A percentile compares a stretch with the other conserved stretches of the same genome.
Conservation (phyloP, 805 yeast species). For the Saturnispora kantuleensis region DNA sequence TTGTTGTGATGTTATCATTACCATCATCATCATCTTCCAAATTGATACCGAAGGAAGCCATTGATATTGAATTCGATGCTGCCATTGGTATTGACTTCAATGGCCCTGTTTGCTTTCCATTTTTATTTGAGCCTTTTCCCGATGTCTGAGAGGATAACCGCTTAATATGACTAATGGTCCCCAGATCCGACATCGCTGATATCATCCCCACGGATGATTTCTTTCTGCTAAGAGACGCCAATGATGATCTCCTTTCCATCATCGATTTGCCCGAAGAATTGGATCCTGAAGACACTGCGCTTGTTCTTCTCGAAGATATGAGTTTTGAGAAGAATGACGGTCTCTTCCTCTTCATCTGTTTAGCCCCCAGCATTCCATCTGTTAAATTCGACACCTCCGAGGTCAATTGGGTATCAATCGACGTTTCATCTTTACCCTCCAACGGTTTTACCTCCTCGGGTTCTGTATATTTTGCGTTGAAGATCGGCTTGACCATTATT, state of each 20-base stretch:
- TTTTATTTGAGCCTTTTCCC: not conserved
- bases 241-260: conserved; percentile 3
- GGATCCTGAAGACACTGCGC: conserved; percentile 5
- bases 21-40: conserved; percentile 17
- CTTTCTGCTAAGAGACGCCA: conserved; percentile 1
- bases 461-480: too few relatives aligned
- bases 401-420: too few relatives aligned
- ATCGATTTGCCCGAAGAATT: not conserved
- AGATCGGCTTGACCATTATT: too few relatives aligned
- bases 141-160: conserved; percentile 5
- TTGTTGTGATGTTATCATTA: conserved; percentile 2
- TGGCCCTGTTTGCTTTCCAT: not conserved
- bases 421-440: too few relatives aligned
- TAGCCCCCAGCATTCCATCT: too few relatives aligned
- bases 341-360: not conserved
- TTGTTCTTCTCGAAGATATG: conserved; percentile 4
- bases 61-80: conserved; percentile 9
- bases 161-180: not conserved
- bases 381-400: too few relatives aligned
- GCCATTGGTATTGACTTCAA: conserved; percentile 12
- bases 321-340: conserved; percentile 8
- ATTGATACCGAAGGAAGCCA: conserved; percentile 17
- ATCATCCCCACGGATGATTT: not conserved
- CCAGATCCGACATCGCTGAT: conserved; percentile 5
- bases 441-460: too few relatives aligned